Base-by-base conservation (phyloP, 2,329 filamentous ascomycete genomes). In the Hypoxylon sp. region DNA sequence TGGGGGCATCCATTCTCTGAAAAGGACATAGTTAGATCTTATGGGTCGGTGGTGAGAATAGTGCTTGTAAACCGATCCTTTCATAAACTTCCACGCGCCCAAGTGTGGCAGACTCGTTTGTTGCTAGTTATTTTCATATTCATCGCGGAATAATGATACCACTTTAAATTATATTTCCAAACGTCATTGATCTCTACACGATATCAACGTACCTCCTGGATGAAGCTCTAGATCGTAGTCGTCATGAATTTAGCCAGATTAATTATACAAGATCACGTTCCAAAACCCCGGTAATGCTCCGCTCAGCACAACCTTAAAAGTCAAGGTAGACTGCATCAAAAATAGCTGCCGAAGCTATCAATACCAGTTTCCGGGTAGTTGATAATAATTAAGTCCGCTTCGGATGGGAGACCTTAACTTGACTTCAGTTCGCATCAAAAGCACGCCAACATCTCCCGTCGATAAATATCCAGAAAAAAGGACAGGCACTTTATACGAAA, bases 1-100 rank as follows among this genome's bases (percentile, higher is more conserved):
- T 71, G 68, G 0, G 68, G 69, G 37, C 68, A 71, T 1, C 69
- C 69, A 30, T 52, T 70, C 8, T 68, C 69, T 1, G 69, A 70
- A 41, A 70, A 70, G 20, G 68, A 68, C 13, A 62, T 26, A 10
- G 68, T 64, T 26, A 10, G 68, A 65, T 7, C 46, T 15, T 26
- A 70, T 59, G 6, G 41, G 49, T 2, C n/a, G 66, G 68, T 19
- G 66, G 66, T 5, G 60, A 51, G 55, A 68, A 67, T 19, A 56
- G 61, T 8, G 56, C 56, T 28, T 48, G 22, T 8, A 46, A 20
- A 15, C 26, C 10, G 43, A 15, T 8, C 22, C 20, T 52, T 62
- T 52, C 53, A 52, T 62, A 62, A 0, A 13, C 10, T 41, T 10
- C n/a, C n/a, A 17, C 3, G 6, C 10, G 41, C 26, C 13, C 11